Evolutionary conservation across 2,329 filamentous ascomycete genomes (phyloP).

Genomic region (Fusarium beomiforme): DNA sequence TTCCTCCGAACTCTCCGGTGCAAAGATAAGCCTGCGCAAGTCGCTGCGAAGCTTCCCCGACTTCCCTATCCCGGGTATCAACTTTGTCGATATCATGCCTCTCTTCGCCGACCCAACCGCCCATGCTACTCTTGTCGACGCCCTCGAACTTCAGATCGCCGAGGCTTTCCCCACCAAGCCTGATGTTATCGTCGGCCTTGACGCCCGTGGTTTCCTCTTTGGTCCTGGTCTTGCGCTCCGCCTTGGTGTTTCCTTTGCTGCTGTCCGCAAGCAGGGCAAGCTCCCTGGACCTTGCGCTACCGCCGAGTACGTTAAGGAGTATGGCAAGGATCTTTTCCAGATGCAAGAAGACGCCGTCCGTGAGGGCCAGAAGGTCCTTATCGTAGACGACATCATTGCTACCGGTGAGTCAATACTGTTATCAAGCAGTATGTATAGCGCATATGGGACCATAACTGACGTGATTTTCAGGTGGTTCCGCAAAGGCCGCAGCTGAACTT

Average conservation of each 20-base stretch:
- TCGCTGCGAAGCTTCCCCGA: constrained; percentile 88
- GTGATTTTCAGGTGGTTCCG: constrained; percentile 78
- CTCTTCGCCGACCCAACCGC: constrained; percentile 83
- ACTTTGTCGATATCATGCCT: constrained; percentile 98
- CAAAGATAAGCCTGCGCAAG: constrained; percentile 75
- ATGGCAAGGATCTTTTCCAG: constrained; percentile 94
- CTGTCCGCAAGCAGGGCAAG: constrained; percentile 95
- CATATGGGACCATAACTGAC: constrained; percentile 24
- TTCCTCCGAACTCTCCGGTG: constrained; percentile 73
- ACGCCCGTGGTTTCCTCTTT: constrained; percentile 95
- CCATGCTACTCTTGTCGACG: constrained; percentile 81
- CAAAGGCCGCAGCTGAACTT: constrained; percentile 85
- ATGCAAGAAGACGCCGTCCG: constrained; percentile 90
- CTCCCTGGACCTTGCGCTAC: constrained; percentile 89
- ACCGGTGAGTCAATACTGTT: constrained; percentile 73
- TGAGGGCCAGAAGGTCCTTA: constrained; percentile 86
- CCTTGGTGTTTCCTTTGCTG: constrained; percentile 87
- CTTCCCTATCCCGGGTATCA: constrained; percentile 90
- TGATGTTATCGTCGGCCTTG: constrained; percentile 92
- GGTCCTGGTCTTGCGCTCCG: constrained; percentile 87
- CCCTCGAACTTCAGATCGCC: constrained; percentile 84
- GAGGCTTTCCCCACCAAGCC: constrained; percentile 73
- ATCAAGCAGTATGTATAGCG: constrained; percentile 11
- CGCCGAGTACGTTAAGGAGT: constrained; percentile 92
- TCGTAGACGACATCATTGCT: constrained; percentile 98